Evolutionary conservation across 257 asterid genomes (phyloP).

Genomic region (Solanum arcanum): DNA sequence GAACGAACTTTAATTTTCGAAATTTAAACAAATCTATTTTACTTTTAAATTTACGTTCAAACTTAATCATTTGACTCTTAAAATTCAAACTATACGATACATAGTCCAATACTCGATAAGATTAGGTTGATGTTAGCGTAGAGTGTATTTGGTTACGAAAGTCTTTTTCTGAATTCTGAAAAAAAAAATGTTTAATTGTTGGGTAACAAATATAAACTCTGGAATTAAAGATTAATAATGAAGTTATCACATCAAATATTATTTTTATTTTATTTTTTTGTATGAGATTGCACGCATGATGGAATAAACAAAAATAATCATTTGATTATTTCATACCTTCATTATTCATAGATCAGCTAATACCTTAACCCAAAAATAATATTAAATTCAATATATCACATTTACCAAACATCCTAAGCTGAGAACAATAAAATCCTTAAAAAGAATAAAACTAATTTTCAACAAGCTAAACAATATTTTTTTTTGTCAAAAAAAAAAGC

Average conservation of each 20-base stretch:
- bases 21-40: rapidly evolving
- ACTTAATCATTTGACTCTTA: background rate
- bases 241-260: background rate
- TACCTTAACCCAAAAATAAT: background rate
- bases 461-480: background rate
- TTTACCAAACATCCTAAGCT: background rate
- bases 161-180: background rate
- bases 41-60: rapidly evolving
- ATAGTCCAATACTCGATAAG: background rate
- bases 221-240: background rate
- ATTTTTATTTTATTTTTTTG: background rate
- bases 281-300: no score
- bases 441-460: background rate
- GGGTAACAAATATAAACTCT: background rate
- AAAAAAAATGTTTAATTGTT: background rate
- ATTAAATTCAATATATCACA: background rate
- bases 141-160: background rate
- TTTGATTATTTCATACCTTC: background rate
- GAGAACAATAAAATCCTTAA: background rate
- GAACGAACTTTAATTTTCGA: rapidly evolving
- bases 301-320: background rate
- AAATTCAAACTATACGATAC: no score
- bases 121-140: background rate
- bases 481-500: no score
- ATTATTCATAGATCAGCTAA: background rate